Evolutionary conservation across 1,139 yeast genomes (phyloP).

Genomic region (Taphrina confusa): DNA sequence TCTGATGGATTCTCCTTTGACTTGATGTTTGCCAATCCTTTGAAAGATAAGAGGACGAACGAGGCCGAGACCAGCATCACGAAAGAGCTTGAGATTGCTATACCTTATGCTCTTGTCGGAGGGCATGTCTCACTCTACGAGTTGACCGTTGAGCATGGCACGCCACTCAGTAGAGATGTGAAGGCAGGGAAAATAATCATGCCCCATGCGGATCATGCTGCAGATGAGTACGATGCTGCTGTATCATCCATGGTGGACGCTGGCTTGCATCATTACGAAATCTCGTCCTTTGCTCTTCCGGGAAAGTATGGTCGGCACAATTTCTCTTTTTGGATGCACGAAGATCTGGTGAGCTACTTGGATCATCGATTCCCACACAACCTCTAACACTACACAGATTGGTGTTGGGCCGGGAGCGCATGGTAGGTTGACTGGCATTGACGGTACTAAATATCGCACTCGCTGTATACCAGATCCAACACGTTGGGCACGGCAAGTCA

Average conservation of each 20-base stretch:
- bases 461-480: constrained; percentile 26
- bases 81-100: constrained; percentile 17
- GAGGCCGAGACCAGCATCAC: background rate
- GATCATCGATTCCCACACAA: background rate
- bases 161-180: constrained; percentile 20
- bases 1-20: constrained; percentile 31
- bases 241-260: background rate
- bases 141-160: constrained; percentile 23
- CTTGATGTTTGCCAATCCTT: constrained; percentile 31
- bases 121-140: constrained; percentile 31
- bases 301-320: constrained; percentile 16
- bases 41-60: background rate
- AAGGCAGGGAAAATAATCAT: background rate
- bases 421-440: constrained; percentile 1
- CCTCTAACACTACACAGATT: background rate
- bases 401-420: constrained; percentile 35
- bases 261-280: constrained; percentile 24
- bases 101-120: constrained; percentile 25
- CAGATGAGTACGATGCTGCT: constrained; percentile 22
- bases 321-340: constrained; percentile 31
- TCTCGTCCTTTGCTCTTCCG: constrained; percentile 18
- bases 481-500: constrained; percentile 28
- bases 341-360: constrained; percentile 4
- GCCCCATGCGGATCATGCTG: constrained; percentile 17
- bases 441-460: constrained; percentile 13